Evolutionary conservation across 2,329 filamentous ascomycete genomes (phyloP).

Genomic region (Coniochaeta prunicola): DNA sequence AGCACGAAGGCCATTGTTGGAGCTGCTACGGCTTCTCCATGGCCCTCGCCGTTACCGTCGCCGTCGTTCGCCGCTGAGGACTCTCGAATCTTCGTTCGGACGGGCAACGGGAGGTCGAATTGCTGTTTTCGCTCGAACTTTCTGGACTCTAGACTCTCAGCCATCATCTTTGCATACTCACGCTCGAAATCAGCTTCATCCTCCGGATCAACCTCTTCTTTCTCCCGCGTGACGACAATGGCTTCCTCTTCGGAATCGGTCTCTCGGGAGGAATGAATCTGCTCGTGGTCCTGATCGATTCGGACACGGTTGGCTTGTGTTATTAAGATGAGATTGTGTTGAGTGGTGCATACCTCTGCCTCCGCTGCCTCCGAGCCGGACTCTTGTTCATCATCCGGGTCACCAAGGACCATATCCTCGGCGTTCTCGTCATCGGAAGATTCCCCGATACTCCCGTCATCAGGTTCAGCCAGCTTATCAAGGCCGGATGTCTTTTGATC

Average conservation of each 20-base stretch:
- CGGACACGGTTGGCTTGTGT: slow-evolving; percentile 9
- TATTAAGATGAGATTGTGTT: neutral
- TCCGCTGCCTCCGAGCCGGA: slow-evolving; percentile 48
- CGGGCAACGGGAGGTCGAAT: slow-evolving; percentile 96
- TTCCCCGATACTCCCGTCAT: slow-evolving; percentile 59
- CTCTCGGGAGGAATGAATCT: slow-evolving; percentile 42
- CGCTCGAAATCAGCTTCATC: slow-evolving; percentile 96
- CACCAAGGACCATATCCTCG: slow-evolving; percentile 56
- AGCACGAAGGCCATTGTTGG: slow-evolving; percentile 94
- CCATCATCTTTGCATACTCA: slow-evolving; percentile 97
- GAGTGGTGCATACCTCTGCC: slow-evolving; percentile 37
- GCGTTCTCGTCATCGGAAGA: slow-evolving; percentile 72
- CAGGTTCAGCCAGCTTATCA: slow-evolving; percentile 62
- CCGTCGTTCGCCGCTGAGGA: slow-evolving; percentile 28
- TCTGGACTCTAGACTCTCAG: slow-evolving; percentile 89
- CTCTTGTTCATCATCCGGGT: slow-evolving; percentile 54
- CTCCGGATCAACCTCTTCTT: slow-evolving; percentile 86
- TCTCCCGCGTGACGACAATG: slow-evolving; percentile 84
- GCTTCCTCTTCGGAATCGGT: slow-evolving; percentile 76
- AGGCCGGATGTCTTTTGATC: slow-evolving; percentile 76
- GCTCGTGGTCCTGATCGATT: slow-evolving; percentile 37
- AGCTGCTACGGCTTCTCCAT: slow-evolving; percentile 6
- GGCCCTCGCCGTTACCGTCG: slow-evolving; percentile 19
- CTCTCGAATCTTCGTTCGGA: slow-evolving; percentile 66
- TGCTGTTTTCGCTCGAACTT: slow-evolving; percentile 93